Evolutionary conservation across 805 yeast species (phyloP).

Genomic region (Millerozyma miso): DNA sequence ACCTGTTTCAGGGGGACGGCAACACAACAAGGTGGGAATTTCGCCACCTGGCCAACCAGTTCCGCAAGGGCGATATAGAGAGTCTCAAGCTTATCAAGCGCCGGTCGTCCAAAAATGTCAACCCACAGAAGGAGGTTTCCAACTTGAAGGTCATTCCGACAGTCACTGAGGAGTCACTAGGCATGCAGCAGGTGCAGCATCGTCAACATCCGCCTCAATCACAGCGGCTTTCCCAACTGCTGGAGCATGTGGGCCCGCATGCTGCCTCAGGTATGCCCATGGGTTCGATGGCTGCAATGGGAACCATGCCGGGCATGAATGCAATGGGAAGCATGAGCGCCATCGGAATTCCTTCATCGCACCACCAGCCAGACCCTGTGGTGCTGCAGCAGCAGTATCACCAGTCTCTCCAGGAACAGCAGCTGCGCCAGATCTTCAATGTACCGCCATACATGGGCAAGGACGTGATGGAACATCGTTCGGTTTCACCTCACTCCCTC

Average conservation of each 20-base stretch:
- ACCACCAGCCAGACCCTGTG: neutral
- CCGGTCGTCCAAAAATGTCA: conserved; percentile 48
- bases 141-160: conserved; percentile 28
- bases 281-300: neutral
- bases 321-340: neutral
- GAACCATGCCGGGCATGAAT: conserved; percentile 4
- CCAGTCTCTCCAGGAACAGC: conserved; percentile 12
- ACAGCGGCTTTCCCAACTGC: conserved; percentile 15
- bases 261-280: conserved; percentile 1
- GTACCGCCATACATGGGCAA: conserved; percentile 1
- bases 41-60: conserved; percentile 73
- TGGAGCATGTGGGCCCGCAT: conserved; percentile 1
- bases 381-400: conserved; percentile 7
- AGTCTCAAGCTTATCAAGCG: conserved; percentile 73
- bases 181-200: conserved; percentile 2
- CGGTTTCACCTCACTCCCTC: neutral
- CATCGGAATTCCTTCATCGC: conserved; percentile 1
- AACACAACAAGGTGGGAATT: conserved; percentile 66
- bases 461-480: conserved; percentile 3
- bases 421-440: conserved; percentile 3
- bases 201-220: conserved; percentile 2
- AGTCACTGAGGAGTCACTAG: neutral
- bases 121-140: conserved; percentile 36
- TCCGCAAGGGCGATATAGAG: conserved; percentile 77
- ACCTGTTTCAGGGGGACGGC: conserved; percentile 26